phyloP scores from a whole-genome alignment of 1,284 basidiomycete species.

The Veloporphyrellus conicus region DNA sequence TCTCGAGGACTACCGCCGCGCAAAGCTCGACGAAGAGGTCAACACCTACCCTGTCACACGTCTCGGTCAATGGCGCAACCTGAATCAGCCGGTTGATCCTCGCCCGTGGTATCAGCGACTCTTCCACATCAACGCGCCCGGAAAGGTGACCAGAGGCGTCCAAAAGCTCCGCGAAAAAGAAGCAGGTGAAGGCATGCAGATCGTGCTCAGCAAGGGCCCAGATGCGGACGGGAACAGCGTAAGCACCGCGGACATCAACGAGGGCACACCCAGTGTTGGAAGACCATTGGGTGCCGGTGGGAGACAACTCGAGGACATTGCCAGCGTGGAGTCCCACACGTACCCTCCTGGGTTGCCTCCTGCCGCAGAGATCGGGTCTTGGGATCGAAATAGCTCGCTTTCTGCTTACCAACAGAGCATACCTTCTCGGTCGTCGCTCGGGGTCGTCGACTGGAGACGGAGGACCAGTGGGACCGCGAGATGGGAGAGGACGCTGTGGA shows the following conservation, averaged over 20 bases:
- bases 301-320: slow-evolving; percentile 59
- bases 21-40: slow-evolving; percentile 83
- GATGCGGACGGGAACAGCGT: slow-evolving; percentile 39
- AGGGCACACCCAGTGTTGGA: slow-evolving; percentile 42
- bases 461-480: slow-evolving; percentile 67
- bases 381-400: slow-evolving; percentile 30
- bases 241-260: slow-evolving; percentile 38
- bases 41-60: slow-evolving; percentile 87
- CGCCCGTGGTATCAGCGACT: slow-evolving; percentile 73
- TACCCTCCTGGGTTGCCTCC: slow-evolving; percentile 49
- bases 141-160: slow-evolving; percentile 80
- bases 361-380: slow-evolving; percentile 18
- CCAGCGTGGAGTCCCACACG: slow-evolving; percentile 51
- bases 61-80: slow-evolving; percentile 84
- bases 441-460: slow-evolving; percentile 77
- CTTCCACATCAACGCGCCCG: slow-evolving; percentile 64
- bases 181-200: slow-evolving; percentile 59
- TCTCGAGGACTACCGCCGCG: slow-evolving; percentile 90
- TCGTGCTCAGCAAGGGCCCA: slow-evolving; percentile 56
- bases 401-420: slow-evolving; percentile 54
- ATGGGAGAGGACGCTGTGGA: slow-evolving; percentile 98
- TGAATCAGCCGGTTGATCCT: slow-evolving; percentile 80
- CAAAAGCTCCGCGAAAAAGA: slow-evolving; percentile 82
- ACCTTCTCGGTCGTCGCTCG: slow-evolving; percentile 50
- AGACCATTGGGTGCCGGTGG: slow-evolving; percentile 33